Percentiles rank a stretch among this genome's conserved stretches.
Evolutionary conservation across 495 filamentous ascomycete genomes (phyloP).

Genomic region (Talaromyces thailandensis): DNA sequence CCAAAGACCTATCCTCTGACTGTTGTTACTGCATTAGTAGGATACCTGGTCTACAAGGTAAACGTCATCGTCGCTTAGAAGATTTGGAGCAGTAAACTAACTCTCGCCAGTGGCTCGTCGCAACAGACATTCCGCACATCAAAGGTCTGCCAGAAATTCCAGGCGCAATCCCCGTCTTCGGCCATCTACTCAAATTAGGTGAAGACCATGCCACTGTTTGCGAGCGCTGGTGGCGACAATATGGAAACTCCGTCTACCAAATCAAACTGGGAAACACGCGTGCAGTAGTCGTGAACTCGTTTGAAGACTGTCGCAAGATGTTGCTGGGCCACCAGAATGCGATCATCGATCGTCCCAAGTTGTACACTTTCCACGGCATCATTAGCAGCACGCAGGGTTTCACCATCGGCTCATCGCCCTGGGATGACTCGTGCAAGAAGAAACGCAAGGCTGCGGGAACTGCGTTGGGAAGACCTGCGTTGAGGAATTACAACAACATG

Average conservation of each 20-base stretch:
- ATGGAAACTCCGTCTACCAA: slow-evolving; percentile 44
- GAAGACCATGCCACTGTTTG: slow-evolving; percentile 46
- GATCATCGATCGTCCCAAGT: slow-evolving; percentile 36
- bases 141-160: slow-evolving; percentile 43
- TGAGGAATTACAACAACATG: slow-evolving; percentile 40
- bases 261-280: slow-evolving; percentile 45
- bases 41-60: slow-evolving; percentile 4
- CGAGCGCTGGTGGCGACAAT: slow-evolving; percentile 44
- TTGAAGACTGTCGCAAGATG: slow-evolving; percentile 36
- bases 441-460: slow-evolving; percentile 42
- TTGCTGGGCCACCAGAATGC: slow-evolving; percentile 37
- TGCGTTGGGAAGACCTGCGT: slow-evolving; percentile 32
- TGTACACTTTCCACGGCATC: slow-evolving; percentile 41
- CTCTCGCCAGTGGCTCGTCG: not conserved
- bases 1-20: not conserved
- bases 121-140: slow-evolving; percentile 33
- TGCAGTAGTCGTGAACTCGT: slow-evolving; percentile 40
- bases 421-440: slow-evolving; percentile 45
- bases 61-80: not conserved
- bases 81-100: slow-evolving; percentile 6
- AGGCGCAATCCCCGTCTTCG: slow-evolving; percentile 37
- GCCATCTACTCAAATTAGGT: slow-evolving; percentile 46
- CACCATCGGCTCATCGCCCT: slow-evolving; percentile 36
- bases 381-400: slow-evolving; percentile 37
- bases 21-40: not conserved